A percentile compares a stretch with the other conserved stretches of the same genome.
Conservation (phyloP, 129 eudicot genomes). For the Escallonia herrerae region DNA sequence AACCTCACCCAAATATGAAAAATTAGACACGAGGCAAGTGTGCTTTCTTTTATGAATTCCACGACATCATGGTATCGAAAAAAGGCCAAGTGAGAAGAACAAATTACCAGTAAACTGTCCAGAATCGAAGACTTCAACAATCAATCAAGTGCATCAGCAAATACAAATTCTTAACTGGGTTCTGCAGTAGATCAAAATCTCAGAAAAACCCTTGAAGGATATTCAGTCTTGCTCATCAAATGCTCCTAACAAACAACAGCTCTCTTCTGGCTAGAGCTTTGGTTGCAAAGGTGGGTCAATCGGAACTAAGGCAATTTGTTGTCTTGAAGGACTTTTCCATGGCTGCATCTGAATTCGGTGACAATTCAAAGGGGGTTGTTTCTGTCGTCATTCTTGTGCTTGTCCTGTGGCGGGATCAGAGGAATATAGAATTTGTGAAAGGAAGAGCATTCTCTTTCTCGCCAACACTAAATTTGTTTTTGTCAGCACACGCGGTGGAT, state of each 20-base stretch:
- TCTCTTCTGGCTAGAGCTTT: conserved; percentile 15
- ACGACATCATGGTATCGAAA: conserved; percentile 1
- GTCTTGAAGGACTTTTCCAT: conserved; percentile 38
- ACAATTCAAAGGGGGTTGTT: conserved; percentile 31
- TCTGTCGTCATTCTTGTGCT: conserved; percentile 42
- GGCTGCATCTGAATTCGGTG: conserved; percentile 16
- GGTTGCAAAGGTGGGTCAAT: conserved; percentile 15
- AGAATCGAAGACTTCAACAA: neutral
- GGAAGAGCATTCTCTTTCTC: conserved; percentile 12
- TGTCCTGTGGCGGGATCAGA: conserved; percentile 35
- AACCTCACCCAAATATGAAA: neutral
- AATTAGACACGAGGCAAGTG: neutral
- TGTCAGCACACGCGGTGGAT: conserved; percentile 21
- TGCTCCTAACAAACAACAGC: conserved; percentile 9
- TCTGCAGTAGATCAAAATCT: conserved; percentile 27
- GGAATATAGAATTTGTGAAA: conserved; percentile 26
- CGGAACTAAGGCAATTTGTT: conserved; percentile 22
- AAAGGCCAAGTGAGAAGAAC: conserved; percentile 3
- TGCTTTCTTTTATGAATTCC: neutral
- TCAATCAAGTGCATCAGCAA: conserved; percentile 12
- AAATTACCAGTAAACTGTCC: conserved; percentile 22
- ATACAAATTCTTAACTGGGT: conserved; percentile 24
- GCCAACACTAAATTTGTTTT: conserved; percentile 1
- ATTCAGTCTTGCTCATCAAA: conserved; percentile 9
- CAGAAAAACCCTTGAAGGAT: conserved; percentile 13